A percentile compares a stretch with the other conserved stretches of the same genome.
Evolutionary conservation across 148 eudicot genomes (phyloP).

Genomic region (Dysphania ambrosioides): DNA sequence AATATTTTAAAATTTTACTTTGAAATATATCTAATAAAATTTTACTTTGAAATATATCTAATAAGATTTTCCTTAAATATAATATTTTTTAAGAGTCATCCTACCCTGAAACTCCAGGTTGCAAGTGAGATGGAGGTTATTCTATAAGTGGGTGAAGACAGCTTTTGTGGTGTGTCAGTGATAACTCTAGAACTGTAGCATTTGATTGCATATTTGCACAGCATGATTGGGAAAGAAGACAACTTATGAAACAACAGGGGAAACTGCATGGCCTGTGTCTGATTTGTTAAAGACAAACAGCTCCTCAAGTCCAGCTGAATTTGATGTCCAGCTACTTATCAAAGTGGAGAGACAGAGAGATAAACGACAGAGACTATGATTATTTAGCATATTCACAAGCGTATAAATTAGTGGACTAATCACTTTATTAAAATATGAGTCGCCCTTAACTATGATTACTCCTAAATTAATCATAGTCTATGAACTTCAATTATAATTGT

Average conservation of each 20-base stretch:
- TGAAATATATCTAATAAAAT: no score
- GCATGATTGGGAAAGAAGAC: constrained; percentile 9
- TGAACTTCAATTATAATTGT: not conserved
- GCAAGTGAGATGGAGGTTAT: not conserved
- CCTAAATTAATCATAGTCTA: not conserved
- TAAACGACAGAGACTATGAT: not conserved
- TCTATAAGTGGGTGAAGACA: not conserved
- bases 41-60: no score
- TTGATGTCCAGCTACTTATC: constrained; percentile 13
- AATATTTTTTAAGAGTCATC: no score
- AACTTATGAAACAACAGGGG: constrained; percentile 4
- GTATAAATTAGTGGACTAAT: not conserved
- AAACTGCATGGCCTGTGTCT: constrained; percentile 15
- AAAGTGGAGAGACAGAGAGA: constrained; percentile 14
- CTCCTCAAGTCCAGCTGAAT: not conserved
- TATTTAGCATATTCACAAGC: not conserved
- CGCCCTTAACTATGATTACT: constrained; percentile 9
- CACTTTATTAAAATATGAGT: not conserved
- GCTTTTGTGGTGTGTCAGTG: constrained; percentile 1
- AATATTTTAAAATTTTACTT: no score
- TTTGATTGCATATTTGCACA: not conserved
- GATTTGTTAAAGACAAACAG: constrained; percentile 15
- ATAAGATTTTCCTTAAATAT: no score
- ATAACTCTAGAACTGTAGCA: not conserved
- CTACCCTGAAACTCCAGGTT: not conserved